These are phyloP conservation scores for Kodamaea jinghongensis DNA, from an alignment of 805 yeast species.

Conservation along the genomic window DNA sequence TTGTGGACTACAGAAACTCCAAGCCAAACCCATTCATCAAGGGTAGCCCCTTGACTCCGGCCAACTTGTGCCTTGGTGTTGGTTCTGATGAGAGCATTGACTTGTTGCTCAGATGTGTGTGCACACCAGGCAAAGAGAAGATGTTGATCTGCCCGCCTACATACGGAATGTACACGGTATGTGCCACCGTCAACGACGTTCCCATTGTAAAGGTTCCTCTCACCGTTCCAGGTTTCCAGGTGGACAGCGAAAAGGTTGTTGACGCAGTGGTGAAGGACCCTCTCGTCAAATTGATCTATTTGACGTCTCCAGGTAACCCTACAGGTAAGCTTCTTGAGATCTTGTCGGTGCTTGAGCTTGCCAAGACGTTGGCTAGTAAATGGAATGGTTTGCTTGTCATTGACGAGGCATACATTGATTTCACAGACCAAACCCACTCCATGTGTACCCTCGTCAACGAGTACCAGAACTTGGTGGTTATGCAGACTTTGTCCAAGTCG, in stretches of 20 bases:
- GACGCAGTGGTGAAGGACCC: constrained; percentile 53
- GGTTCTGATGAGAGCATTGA: constrained; percentile 98
- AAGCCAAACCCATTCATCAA: constrained; percentile 32
- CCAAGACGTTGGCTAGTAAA: constrained; percentile 45
- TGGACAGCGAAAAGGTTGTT: constrained; percentile 57
- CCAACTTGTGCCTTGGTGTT: constrained; percentile 86
- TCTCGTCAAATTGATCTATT: constrained; percentile 67
- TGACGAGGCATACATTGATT: constrained; percentile 96
- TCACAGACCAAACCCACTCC: constrained; percentile 55
- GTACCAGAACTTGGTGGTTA: constrained; percentile 77
- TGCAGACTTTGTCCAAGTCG: constrained; percentile 91
- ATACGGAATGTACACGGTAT: constrained; percentile 93
- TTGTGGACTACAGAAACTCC: constrained; percentile 68
- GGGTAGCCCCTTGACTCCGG: constrained; percentile 42
- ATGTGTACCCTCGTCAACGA: constrained; percentile 74
- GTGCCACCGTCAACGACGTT: constrained; percentile 88
- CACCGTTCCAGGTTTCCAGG: constrained; percentile 46
- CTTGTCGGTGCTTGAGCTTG: constrained; percentile 28
- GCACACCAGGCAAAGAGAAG: constrained; percentile 80
- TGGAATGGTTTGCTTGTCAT: constrained; percentile 81
- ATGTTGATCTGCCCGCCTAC: constrained; percentile 90
- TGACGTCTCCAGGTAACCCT: constrained; percentile 97
- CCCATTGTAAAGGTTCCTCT: constrained; percentile 73
- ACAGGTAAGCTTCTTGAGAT: constrained; percentile 67
- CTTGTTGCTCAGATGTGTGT: constrained; percentile 77